phyloP scores from a whole-genome alignment of 805 yeast genomes.

The Candida boleticola region DNA sequence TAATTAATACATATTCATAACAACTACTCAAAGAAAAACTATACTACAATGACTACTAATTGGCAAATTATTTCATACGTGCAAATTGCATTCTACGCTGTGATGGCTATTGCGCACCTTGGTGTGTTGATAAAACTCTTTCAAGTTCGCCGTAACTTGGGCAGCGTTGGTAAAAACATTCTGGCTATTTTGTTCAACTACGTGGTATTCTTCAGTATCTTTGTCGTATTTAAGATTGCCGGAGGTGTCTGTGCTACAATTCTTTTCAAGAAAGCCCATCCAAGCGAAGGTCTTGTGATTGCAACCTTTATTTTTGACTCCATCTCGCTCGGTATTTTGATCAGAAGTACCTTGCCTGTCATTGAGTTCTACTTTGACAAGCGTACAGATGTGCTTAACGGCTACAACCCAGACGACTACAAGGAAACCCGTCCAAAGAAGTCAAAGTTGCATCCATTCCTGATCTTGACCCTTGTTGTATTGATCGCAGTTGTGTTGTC shows the following conservation, averaged over 20 bases:
- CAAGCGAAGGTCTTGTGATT: conserved; percentile 9
- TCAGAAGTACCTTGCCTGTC: conserved; percentile 10
- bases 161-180: not conserved
- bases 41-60: not conserved
- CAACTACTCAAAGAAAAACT: no score
- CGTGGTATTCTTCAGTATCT: conserved; percentile 4
- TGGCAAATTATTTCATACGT: conserved; percentile 5
- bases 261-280: conserved; percentile 4
- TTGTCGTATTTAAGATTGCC: conserved; percentile 10
- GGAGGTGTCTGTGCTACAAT: conserved; percentile 13
- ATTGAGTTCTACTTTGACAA: conserved; percentile 4
- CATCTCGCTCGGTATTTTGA: conserved; percentile 13
- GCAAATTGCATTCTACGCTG: conserved; percentile 3
- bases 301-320: conserved; percentile 15
- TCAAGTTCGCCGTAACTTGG: not conserved
- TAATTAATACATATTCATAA: no score
- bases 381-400: not conserved
- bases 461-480: conserved; percentile 9
- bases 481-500: conserved; percentile 10
- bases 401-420: not conserved
- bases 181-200: not conserved
- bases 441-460: conserved; percentile 8
- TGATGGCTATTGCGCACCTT: not conserved
- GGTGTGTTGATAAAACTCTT: not conserved
- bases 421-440: conserved; percentile 2